Evolutionary conservation across 2,329 filamentous ascomycete species (phyloP).

Genomic region (Bertia moriformis): DNA sequence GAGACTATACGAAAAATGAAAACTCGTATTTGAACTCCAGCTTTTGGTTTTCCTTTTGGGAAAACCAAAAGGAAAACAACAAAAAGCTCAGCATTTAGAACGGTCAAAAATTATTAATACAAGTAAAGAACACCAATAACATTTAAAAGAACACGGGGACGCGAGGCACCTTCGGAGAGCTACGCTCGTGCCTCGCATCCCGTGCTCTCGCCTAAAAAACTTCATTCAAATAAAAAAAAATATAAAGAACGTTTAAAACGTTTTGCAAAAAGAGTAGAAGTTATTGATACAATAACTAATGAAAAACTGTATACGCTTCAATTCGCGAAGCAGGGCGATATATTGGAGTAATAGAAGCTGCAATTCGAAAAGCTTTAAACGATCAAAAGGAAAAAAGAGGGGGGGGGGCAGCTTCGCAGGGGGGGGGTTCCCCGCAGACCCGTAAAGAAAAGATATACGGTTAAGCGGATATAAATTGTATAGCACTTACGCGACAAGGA

Average conservation of each 20-base stretch:
- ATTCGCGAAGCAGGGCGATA: slow-evolving; percentile 4
- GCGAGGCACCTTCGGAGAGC: no score
- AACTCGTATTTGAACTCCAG: slow-evolving; percentile 1
- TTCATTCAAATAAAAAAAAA: no score
- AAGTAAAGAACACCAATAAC: slow-evolving; percentile 1
- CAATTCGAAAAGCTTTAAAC: slow-evolving; percentile 4
- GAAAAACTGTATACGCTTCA: slow-evolving; percentile 1
- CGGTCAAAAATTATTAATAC: slow-evolving; percentile 1
- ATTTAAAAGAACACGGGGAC: no score
- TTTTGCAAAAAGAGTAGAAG: slow-evolving; percentile 2
- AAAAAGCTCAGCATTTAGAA: slow-evolving; percentile 1
- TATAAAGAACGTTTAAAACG: slow-evolving; percentile 1
- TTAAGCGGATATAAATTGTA: no score
- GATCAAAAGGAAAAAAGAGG: slow-evolving; percentile 4
- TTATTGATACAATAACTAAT: slow-evolving; percentile 3
- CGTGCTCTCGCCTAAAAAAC: no score
- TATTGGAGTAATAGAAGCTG: slow-evolving; percentile 4
- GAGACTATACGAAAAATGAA: neutral
- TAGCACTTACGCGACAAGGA: no score
- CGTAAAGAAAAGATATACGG: slow-evolving; percentile 1
- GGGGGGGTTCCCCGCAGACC: no score
- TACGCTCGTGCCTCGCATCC: no score
- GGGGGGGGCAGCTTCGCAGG: no score
- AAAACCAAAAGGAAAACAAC: neutral
- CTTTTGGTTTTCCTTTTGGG: no score